Evolutionary conservation across 345 rosid genomes (phyloP).

Genomic region (Linum trigynum): DNA sequence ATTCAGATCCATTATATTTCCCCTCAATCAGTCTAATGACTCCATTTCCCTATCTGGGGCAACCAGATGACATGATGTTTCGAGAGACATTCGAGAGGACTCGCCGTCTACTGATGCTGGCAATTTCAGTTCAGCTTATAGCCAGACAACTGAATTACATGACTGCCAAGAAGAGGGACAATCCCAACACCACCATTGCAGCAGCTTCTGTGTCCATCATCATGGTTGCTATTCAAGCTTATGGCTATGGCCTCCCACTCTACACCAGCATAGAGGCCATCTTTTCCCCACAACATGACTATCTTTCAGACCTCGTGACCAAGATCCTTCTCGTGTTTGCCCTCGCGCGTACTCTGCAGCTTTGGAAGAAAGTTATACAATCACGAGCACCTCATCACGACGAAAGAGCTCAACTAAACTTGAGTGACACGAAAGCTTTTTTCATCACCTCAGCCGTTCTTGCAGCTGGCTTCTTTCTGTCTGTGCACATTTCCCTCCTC

Average conservation of each 20-base stretch:
- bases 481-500: background rate
- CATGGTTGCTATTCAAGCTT: constrained; percentile 14
- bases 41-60: background rate
- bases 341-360: constrained; percentile 6
- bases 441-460: background rate
- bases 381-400: background rate
- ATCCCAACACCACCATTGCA: background rate
- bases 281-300: background rate
- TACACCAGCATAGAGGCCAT: constrained; percentile 1
- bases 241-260: constrained; percentile 10
- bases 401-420: background rate
- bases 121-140: background rate
- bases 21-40: background rate
- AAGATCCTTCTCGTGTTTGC: background rate
- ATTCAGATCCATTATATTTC: constrained; percentile 11
- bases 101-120: constrained; percentile 9
- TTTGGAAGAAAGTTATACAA: constrained; percentile 5
- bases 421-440: background rate
- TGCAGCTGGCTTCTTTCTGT: background rate
- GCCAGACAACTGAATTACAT: constrained; percentile 10
- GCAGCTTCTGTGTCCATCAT: constrained; percentile 6
- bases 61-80: background rate
- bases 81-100: constrained; percentile 7
- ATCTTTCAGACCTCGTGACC: background rate
- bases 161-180: background rate